Conservation (phyloP, 2,329 filamentous ascomycete species). For the Zymoseptoria brevis region DNA sequence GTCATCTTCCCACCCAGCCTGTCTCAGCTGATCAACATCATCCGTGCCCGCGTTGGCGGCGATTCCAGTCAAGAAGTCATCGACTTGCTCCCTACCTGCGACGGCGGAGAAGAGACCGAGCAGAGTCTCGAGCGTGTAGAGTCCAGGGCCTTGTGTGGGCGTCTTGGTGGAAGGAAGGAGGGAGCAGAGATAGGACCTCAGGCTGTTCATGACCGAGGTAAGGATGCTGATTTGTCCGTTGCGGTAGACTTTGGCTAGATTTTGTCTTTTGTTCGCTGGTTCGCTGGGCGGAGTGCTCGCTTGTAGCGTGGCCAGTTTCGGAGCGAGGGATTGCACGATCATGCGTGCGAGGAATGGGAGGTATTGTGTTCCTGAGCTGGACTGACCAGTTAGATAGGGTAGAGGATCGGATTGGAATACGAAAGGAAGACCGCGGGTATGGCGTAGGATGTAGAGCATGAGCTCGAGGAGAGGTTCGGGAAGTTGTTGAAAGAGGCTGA, state of each 20-base stretch:
- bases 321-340: slow-evolving; percentile 28
- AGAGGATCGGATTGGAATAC: slow-evolving; percentile 20
- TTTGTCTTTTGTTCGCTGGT: slow-evolving; percentile 33
- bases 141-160: slow-evolving; percentile 9
- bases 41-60: slow-evolving; percentile 23
- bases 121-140: slow-evolving; percentile 26
- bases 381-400: slow-evolving; percentile 18
- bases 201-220: slow-evolving; percentile 19
- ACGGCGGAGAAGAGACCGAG: slow-evolving; percentile 39
- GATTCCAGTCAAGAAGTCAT: slow-evolving; percentile 27
- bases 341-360: slow-evolving; percentile 28
- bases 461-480: slow-evolving; percentile 30
- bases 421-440: slow-evolving; percentile 28
- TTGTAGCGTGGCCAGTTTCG: slow-evolving; percentile 28
- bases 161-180: slow-evolving; percentile 7
- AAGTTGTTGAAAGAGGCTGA: slow-evolving; percentile 20
- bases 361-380: slow-evolving; percentile 23
- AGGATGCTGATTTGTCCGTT: slow-evolving; percentile 33
- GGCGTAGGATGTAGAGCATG: slow-evolving; percentile 28
- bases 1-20: slow-evolving; percentile 31
- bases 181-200: slow-evolving; percentile 24
- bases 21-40: slow-evolving; percentile 24
- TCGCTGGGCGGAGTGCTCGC: slow-evolving; percentile 15
- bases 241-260: slow-evolving; percentile 37
- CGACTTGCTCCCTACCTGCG: slow-evolving; percentile 8